Base-by-base conservation (phyloP, 139 green algal genomes). In the Chlorella sp. region DNA sequence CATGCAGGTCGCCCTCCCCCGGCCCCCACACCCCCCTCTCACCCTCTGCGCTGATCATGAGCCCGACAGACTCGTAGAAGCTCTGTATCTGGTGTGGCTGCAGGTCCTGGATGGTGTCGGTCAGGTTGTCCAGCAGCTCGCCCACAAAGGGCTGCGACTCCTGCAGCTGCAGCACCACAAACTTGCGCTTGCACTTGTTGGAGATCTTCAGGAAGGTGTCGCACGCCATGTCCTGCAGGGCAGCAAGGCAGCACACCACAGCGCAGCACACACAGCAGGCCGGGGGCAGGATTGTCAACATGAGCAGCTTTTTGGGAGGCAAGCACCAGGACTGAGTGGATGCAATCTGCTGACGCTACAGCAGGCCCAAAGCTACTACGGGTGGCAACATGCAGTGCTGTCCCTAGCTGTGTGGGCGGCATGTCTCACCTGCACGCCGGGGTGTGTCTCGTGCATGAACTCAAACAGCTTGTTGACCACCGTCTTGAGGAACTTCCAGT, bases 401-500 rank as follows among this genome's bases (percentile, higher is more conserved):
- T n/a, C n/a, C n/a, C n/a, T n/a, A n/a, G n/a, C n/a, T n/a, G n/a
- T n/a, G n/a, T n/a, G n/a, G n/a, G n/a, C n/a, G n/a, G n/a, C n/a
- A n/a, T n/a, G 31, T 14, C 78, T 0, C 61, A 88, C 85, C 88
- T 97, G 95, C 65, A 99, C 95, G 14, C 95, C 95, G 20, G 95
- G 95, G 77, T 98, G 95, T 34, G 86, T 97, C 75, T 99, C 95
- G 82, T 99, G 95, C 95, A 99, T 99, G 86, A 99, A 99, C 88
- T 99, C 95, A 77, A 99, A 99, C 69, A 98, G 91, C 87, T 97
- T 97, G 83, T 97, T 97, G 49, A 97, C 91, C 5, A 97, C 92
- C 0, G 92, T 97, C 79, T 98, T 98, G 64, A 99, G 83, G 74
- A 99, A 99, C 87, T 99, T 99, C 95, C 95, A 99, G 82, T 99